phyloP scores from a whole-genome alignment of 495 filamentous ascomycete species.

The Penicillium parvum region DNA sequence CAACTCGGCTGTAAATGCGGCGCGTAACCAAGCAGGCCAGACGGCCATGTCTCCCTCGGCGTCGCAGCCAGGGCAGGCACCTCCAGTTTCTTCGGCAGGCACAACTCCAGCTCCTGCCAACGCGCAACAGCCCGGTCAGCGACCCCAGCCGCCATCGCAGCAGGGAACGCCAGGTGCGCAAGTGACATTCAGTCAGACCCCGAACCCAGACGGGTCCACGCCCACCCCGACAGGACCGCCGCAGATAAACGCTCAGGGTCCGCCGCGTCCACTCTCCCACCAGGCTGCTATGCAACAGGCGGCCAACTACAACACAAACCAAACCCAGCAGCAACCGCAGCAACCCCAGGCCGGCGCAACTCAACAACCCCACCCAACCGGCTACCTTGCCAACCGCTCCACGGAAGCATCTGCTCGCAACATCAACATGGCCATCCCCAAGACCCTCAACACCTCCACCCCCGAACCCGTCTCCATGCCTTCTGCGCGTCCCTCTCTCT shows the following conservation, averaged over 20 bases:
- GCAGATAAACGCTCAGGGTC: slow-evolving; percentile 41
- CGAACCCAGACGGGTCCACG: slow-evolving; percentile 32
- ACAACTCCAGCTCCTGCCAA: slow-evolving; percentile 34
- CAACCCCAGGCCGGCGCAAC: slow-evolving; percentile 29
- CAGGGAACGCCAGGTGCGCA: slow-evolving; percentile 39
- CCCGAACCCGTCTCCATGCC: slow-evolving; percentile 69
- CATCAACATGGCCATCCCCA: slow-evolving; percentile 71
- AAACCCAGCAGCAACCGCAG: slow-evolving; percentile 33
- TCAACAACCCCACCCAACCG: slow-evolving; percentile 51
- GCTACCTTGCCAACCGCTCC: slow-evolving; percentile 46
- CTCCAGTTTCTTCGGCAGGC: slow-evolving; percentile 40
- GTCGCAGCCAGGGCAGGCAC: slow-evolving; percentile 35
- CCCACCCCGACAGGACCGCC: slow-evolving; percentile 42
- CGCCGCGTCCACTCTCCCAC: slow-evolving; percentile 57
- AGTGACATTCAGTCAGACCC: slow-evolving; percentile 34
- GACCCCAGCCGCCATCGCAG: slow-evolving; percentile 35
- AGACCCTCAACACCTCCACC: slow-evolving; percentile 63
- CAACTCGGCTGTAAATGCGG: slow-evolving; percentile 51
- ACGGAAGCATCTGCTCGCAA: slow-evolving; percentile 44
- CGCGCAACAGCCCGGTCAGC: slow-evolving; percentile 46
- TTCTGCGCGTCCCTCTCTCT: slow-evolving; percentile 69
- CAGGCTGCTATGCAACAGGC: slow-evolving; percentile 58
- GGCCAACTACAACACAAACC: slow-evolving; percentile 50
- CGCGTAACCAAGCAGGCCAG: slow-evolving; percentile 42
- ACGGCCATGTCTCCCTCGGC: slow-evolving; percentile 37